Conservation (phyloP, 2,329 filamentous ascomycete genomes). For the Colletotrichum acutatum region DNA sequence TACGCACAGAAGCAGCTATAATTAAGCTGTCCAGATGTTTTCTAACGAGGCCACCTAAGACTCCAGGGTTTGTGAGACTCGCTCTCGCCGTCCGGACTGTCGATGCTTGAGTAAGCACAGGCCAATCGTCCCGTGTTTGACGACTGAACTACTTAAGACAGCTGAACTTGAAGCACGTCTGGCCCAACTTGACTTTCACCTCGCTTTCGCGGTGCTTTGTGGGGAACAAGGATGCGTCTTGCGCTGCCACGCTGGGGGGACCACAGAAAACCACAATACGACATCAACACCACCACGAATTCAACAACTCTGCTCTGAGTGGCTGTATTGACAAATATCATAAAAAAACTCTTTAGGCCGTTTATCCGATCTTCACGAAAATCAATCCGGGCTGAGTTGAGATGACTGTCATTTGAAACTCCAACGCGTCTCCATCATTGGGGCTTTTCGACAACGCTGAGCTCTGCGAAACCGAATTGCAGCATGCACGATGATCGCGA, state of each 20-base stretch:
- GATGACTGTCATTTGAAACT: not conserved
- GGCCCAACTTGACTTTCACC: not conserved
- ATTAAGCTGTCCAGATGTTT: no score
- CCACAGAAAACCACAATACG: not conserved
- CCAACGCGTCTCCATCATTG: not conserved
- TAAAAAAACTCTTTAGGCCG: not conserved
- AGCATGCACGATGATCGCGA: not conserved
- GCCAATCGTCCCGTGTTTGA: slow-evolving; percentile 5
- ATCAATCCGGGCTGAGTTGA: not conserved
- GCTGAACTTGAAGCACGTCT: not conserved
- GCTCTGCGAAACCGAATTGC: not conserved
- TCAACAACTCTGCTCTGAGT: not conserved
- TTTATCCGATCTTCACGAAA: not conserved
- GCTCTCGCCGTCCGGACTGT: slow-evolving; percentile 3
- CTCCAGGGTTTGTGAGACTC: not conserved
- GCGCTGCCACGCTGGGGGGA: not conserved
- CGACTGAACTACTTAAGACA: not conserved
- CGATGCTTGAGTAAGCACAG: slow-evolving; percentile 8
- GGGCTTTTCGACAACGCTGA: not conserved
- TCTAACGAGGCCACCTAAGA: no score
- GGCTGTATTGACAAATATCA: not conserved
- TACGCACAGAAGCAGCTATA: no score
- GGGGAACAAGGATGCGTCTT: not conserved
- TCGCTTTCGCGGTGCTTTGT: slow-evolving; percentile 14
- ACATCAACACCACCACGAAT: not conserved